These are phyloP conservation scores for Ogataea dorogensis DNA, from an alignment of 805 yeast genomes.

Conservation along the genomic window DNA sequence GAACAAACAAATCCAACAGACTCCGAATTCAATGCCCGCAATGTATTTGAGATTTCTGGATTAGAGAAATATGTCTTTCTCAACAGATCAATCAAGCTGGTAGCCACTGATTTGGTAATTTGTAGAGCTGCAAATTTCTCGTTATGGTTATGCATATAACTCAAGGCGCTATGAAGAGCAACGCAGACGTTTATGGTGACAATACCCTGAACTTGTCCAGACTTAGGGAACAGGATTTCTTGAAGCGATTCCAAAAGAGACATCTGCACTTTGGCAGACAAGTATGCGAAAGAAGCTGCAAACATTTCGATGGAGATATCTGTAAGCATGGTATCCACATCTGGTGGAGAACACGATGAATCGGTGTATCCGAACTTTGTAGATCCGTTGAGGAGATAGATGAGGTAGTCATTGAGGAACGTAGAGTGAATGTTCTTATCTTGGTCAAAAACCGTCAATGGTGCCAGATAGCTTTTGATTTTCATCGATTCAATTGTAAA, in stretches of 20 bases:
- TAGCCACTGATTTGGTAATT: constrained; percentile 23
- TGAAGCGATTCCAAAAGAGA: constrained; percentile 83
- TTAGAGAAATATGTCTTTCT: constrained; percentile 26
- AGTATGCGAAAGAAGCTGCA: constrained; percentile 63
- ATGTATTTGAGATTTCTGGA: constrained; percentile 15
- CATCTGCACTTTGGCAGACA: constrained; percentile 77
- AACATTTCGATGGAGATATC: constrained; percentile 80
- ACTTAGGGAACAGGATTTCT: constrained; percentile 46
- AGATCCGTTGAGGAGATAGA: constrained; percentile 30
- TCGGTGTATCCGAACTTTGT: constrained; percentile 36
- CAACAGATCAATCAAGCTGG: constrained; percentile 30
- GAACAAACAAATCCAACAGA: constrained; percentile 33
- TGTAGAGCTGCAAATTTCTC: constrained; percentile 12
- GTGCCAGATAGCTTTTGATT: constrained; percentile 29
- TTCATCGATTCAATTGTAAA: constrained; percentile 33
- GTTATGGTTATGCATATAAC: constrained; percentile 28
- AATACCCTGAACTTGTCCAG: constrained; percentile 20
- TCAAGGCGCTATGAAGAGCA: constrained; percentile 56
- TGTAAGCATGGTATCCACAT: constrained; percentile 53
- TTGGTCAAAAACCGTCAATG: constrained; percentile 35
- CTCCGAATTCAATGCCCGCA: constrained; percentile 30
- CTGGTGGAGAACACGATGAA: constrained; percentile 37
- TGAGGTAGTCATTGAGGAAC: constrained; percentile 42
- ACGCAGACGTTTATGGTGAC: constrained; percentile 55
- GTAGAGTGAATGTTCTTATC: constrained; percentile 34